Evolutionary conservation across 257 asterid genomes (phyloP).

Genomic region (Catharanthus roseus): DNA sequence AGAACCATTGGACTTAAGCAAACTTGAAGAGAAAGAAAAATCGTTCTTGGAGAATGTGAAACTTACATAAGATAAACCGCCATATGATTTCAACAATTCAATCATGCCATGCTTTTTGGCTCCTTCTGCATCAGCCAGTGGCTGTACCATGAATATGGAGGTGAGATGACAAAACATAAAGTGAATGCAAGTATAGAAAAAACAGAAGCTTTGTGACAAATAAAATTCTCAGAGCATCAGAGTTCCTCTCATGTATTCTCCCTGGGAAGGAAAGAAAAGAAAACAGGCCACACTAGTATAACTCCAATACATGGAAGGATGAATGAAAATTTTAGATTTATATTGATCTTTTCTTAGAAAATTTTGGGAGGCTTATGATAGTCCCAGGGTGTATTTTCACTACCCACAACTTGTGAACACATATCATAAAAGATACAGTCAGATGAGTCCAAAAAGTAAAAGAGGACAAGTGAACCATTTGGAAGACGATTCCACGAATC

Average conservation of each 20-base stretch:
- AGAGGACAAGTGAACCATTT: neutral
- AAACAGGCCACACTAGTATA: neutral
- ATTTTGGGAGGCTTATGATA: neutral
- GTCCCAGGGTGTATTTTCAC: neutral
- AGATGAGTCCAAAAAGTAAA: neutral
- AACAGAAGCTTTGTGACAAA: conserved; percentile 7
- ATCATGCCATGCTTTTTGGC: conserved; percentile 63
- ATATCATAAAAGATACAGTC: neutral
- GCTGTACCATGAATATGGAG: conserved; percentile 42
- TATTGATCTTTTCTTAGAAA: neutral
- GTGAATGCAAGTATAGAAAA: neutral
- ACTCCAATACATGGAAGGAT: neutral
- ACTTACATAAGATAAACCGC: conserved; percentile 91
- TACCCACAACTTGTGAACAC: neutral
- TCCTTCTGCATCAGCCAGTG: conserved; percentile 98
- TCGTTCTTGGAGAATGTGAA: conserved; percentile 5
- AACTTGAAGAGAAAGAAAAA: neutral
- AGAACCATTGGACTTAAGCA: neutral
- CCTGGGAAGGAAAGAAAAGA: neutral
- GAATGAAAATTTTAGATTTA: neutral
- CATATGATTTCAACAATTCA: conserved; percentile 63
- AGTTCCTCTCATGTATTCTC: neutral
- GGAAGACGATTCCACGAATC: neutral
- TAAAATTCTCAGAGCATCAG: neutral
- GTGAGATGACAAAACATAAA: conserved; percentile 6